Percentiles rank a stretch among this genome's conserved stretches.
phyloP scores from a whole-genome alignment of 257 asterid genomes.

The Scutellaria barbata region DNA sequence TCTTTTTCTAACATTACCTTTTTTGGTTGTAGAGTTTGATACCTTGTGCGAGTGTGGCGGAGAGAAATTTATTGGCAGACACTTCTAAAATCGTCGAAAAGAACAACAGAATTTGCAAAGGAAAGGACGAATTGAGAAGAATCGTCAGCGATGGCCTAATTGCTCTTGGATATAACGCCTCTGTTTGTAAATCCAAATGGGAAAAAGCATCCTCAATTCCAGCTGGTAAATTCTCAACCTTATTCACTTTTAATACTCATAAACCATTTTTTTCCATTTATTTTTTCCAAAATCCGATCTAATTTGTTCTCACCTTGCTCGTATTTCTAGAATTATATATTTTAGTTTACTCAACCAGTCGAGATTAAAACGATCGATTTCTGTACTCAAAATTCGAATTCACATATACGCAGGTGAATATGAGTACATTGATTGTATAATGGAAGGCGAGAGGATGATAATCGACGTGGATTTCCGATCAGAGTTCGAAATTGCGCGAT shows the following conservation, averaged over 20 bases:
- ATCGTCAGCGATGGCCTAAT: constrained; percentile 62
- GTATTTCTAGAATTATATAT: neutral
- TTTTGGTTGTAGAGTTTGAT: constrained; percentile 60
- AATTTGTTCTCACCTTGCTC: neutral
- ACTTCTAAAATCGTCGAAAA: constrained; percentile 68
- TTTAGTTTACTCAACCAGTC: neutral
- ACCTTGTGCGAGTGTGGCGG: constrained; percentile 65
- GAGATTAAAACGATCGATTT: neutral
- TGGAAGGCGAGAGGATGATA: constrained; percentile 67
- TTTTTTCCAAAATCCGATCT: neutral
- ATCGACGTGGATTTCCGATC: constrained; percentile 89
- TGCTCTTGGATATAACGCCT: constrained; percentile 70
- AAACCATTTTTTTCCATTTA: neutral
- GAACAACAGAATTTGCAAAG: constrained; percentile 59
- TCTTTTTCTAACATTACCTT: neutral
- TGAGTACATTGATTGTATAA: constrained; percentile 80
- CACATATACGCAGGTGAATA: constrained; percentile 60
- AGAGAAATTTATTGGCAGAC: constrained; percentile 82
- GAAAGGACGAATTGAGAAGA: constrained; percentile 67
- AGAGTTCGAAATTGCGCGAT: constrained; percentile 90
- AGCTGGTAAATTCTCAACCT: constrained; percentile 54
- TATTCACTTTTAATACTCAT: neutral
- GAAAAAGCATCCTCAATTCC: constrained; percentile 72
- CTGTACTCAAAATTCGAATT: neutral
- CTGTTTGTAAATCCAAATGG: constrained; percentile 86